Percentiles rank a stretch among this genome's conserved stretches.
Evolutionary conservation across 2,329 filamentous ascomycete species (phyloP).

Genomic region (Trichothecium roseum): DNA sequence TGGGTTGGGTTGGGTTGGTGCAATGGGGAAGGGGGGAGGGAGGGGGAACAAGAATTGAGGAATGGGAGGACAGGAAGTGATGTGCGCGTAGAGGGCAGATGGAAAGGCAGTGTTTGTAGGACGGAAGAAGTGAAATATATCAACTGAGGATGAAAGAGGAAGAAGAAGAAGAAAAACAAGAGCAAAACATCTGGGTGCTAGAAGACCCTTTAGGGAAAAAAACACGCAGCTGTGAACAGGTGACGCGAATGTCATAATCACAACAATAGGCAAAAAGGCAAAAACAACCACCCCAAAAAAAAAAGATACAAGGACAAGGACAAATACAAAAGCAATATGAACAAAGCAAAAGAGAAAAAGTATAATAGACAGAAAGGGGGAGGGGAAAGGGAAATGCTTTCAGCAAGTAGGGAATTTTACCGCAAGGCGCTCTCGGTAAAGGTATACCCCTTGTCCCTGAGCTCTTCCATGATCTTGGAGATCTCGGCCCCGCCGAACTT

Average conservation of each 20-base stretch:
- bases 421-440: conserved; percentile 29
- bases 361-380: conserved; percentile 3
- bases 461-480: conserved; percentile 23
- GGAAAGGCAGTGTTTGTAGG: too few relatives aligned
- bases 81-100: too few relatives aligned
- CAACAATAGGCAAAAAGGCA: too few relatives aligned
- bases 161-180: conserved; percentile 1
- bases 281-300: neutral
- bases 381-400: conserved; percentile 5
- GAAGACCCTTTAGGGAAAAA: conserved; percentile 1
- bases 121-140: too few relatives aligned
- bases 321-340: conserved; percentile 1
- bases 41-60: too few relatives aligned
- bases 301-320: neutral
- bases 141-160: conserved; percentile 6
- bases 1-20: too few relatives aligned
- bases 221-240: conserved; percentile 2
- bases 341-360: conserved; percentile 1
- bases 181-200: conserved; percentile 1
- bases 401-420: conserved; percentile 22
- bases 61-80: too few relatives aligned
- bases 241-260: conserved; percentile 1
- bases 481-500: conserved; percentile 21
- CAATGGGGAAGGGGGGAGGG: too few relatives aligned
- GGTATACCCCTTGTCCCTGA: conserved; percentile 25